phyloP scores from a whole-genome alignment of 495 filamentous ascomycete genomes.

The Penicillium verhagenii region DNA sequence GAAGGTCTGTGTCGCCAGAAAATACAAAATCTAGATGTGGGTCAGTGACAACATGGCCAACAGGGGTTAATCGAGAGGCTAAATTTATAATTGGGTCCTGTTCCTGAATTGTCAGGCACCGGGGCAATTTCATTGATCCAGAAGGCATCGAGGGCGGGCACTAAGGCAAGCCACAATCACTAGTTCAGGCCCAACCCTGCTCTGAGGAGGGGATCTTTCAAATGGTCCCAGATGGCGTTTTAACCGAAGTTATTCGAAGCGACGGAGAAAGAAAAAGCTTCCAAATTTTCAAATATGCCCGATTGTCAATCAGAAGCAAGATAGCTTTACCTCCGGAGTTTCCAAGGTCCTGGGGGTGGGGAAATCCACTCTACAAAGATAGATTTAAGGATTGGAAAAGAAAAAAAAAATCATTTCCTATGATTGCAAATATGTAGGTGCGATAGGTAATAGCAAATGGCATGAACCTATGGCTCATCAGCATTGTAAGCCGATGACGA shows the following conservation, averaged over 20 bases:
- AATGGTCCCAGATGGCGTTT: not conserved
- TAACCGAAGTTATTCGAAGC: not conserved
- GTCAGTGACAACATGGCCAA: not conserved
- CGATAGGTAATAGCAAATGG: too few relatives aligned
- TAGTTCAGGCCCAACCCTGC: not conserved
- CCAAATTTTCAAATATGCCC: not conserved
- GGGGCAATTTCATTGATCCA: not conserved
- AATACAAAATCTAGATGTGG: not conserved
- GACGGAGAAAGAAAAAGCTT: not conserved
- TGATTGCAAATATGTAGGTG: too few relatives aligned
- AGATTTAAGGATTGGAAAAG: too few relatives aligned
- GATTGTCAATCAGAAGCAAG: not conserved
- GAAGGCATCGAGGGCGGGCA: not conserved
- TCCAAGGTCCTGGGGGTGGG: not conserved
- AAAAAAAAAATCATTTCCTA: too few relatives aligned
- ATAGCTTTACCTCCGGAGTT: not conserved
- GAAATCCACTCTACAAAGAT: too few relatives aligned
- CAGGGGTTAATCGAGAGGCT: not conserved
- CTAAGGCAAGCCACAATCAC: not conserved
- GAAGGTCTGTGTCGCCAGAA: not conserved
- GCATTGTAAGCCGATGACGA: not conserved
- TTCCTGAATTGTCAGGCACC: not conserved
- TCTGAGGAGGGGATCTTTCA: not conserved
- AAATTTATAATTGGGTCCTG: not conserved
- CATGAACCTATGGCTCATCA: not conserved